Base-by-base conservation (phyloP, 805 yeast species). In the Torulaspora quercuum region DNA sequence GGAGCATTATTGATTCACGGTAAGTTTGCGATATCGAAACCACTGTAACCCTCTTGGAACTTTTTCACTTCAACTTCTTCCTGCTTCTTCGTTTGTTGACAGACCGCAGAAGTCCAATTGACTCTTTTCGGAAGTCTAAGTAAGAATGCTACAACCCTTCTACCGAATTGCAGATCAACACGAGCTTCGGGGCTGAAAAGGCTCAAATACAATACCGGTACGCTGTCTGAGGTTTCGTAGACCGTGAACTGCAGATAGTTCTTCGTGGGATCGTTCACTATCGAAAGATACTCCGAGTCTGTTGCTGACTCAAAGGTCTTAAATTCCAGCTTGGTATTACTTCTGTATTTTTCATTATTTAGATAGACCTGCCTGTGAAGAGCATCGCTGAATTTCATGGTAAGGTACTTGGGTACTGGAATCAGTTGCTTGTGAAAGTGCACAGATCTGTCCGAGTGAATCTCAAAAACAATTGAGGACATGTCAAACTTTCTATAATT, bases 111-210 rank as follows among this genome's bases (percentile, higher is more conserved):
- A 39, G 80, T 81, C 97, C 96, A 88, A 40, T 76, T 78, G 0
- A 74, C 58, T 44, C 88, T 67, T 35, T 77, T 78, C 2, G 82
- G 80, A 10, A 74, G 64, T 28, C 70, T 75, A 33, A 88, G 53
- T 3, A 80, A 59, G 44, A 69, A 68, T 0, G 95, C 89, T 18
- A 85, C 50, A 1, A 83, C 88, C 50, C 87, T 71, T 55, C 97
- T 68, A 1, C 95, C 95, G 50, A 89, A 84, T 48, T 85, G 95
- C 9, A 86, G 60, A 56, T 89, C 96, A 6, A 87, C 61, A 8
- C 69, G 47, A 35, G 67, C 67, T 3, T 53, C 52, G 3, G 51
- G 44, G 1, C 56, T 53, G 29, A 64, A 64, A 1, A 50, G 41
- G 19, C 65, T 53, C 2, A 66, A 26, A 37, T 49, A 63, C 7